phyloP scores from a whole-genome alignment of 2,329 filamentous ascomycete genomes.

The Xylaria polymorpha region DNA sequence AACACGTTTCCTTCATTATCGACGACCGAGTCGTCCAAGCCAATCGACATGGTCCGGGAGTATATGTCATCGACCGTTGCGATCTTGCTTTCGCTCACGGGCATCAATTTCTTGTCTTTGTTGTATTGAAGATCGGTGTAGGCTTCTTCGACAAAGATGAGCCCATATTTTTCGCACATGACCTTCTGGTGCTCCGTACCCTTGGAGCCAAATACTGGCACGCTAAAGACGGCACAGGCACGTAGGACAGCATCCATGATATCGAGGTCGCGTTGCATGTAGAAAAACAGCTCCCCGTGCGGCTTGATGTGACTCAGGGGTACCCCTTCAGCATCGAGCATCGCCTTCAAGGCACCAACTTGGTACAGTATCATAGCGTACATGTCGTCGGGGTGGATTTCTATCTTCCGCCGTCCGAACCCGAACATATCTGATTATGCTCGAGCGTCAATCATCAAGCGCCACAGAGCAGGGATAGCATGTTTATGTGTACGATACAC shows the following conservation, averaged over 20 bases:
- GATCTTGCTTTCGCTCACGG: conserved; percentile 18
- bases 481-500: neutral
- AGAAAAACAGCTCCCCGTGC: conserved; percentile 22
- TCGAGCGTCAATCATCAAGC: neutral
- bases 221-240: conserved; percentile 18
- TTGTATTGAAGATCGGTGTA: conserved; percentile 24
- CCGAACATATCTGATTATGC: conserved; percentile 16
- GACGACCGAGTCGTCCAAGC: conserved; percentile 6
- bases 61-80: conserved; percentile 17
- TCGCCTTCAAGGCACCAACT: conserved; percentile 21
- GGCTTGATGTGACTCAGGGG: conserved; percentile 24
- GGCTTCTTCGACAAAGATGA: conserved; percentile 22
- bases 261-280: conserved; percentile 24
- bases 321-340: conserved; percentile 22
- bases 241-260: conserved; percentile 26
- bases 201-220: conserved; percentile 23
- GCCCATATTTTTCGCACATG: conserved; percentile 25
- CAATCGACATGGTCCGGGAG: conserved; percentile 20
- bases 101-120: conserved; percentile 21
- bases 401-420: conserved; percentile 22
- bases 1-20: conserved; percentile 19
- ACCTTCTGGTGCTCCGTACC: conserved; percentile 22
- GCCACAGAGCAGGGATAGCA: neutral
- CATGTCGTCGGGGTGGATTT: conserved; percentile 25
- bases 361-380: conserved; percentile 28